Percentiles rank a stretch among this genome's conserved stretches.
These are phyloP conservation scores for Erythrobasidium yunnanense DNA, from an alignment of 768 basidiomycete species.

Conservation along the genomic window DNA sequence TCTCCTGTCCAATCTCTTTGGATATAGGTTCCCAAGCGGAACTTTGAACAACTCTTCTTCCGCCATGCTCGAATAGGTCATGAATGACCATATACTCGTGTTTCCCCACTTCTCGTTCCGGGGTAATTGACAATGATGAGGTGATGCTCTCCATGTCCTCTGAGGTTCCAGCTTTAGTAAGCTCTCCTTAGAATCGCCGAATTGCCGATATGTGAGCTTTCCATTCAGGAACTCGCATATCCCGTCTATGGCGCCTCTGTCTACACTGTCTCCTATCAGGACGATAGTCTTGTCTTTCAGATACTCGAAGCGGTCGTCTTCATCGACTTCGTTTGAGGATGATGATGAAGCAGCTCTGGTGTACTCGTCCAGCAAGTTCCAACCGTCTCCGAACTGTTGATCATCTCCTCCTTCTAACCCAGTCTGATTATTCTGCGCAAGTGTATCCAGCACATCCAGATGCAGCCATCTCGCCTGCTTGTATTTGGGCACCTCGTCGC, in stretches of 20 bases:
- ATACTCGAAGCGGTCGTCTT: neutral
- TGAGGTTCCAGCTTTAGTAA: neutral
- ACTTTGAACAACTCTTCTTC: neutral
- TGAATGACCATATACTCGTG: neutral
- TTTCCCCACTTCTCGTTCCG: neutral
- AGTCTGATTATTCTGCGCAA: neutral
- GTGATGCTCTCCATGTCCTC: neutral
- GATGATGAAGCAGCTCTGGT: too few relatives aligned
- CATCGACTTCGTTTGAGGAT: too few relatives aligned
- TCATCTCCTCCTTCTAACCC: neutral
- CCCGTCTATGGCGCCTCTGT: neutral
- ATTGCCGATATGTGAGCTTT: neutral
- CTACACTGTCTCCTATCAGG: neutral
- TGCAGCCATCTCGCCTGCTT: neutral
- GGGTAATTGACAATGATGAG: neutral
- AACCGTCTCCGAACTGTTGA: neutral
- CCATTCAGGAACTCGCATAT: neutral
- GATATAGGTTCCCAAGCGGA: neutral
- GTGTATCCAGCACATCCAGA: neutral
- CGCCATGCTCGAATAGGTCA: neutral
- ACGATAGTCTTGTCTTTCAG: neutral
- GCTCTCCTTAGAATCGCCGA: neutral
- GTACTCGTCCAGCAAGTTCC: neutral
- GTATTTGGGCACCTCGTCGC: neutral
- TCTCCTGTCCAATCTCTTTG: neutral